Conservation (phyloP, 805 yeast species). For the Ogataea ganodermae region DNA sequence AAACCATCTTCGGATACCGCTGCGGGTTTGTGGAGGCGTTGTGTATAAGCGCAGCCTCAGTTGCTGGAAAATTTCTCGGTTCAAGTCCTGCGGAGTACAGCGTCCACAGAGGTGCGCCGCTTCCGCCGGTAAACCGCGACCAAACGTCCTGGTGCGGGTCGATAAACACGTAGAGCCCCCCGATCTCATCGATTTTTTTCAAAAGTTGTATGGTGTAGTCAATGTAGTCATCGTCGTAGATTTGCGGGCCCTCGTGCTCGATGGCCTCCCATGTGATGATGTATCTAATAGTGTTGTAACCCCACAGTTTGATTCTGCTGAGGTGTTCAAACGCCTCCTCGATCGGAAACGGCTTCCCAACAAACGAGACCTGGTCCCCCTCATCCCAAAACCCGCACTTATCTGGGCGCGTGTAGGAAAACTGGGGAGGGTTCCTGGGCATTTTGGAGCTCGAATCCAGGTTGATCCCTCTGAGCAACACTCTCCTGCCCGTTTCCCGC, state of each 20-base stretch:
- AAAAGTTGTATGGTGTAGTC: slow-evolving; percentile 67
- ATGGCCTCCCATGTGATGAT: slow-evolving; percentile 89
- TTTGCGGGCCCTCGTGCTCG: slow-evolving; percentile 85
- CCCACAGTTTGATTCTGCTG: slow-evolving; percentile 71
- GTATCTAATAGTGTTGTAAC: slow-evolving; percentile 77
- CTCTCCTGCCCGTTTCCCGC: slow-evolving; percentile 50
- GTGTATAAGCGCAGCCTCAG: slow-evolving; percentile 83
- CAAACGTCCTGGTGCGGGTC: slow-evolving; percentile 96
- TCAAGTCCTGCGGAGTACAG: slow-evolving; percentile 84
- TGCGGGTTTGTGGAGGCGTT: slow-evolving; percentile 49
- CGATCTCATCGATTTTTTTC: slow-evolving; percentile 55
- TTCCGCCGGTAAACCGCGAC: slow-evolving; percentile 87
- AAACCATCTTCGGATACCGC: slow-evolving; percentile 77
- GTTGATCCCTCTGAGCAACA: slow-evolving; percentile 77
- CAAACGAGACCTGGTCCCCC: slow-evolving; percentile 81
- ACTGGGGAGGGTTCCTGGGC: slow-evolving; percentile 59
- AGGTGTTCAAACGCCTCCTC: slow-evolving; percentile 73
- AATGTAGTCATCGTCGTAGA: slow-evolving; percentile 75
- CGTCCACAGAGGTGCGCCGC: slow-evolving; percentile 96
- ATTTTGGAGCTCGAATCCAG: slow-evolving; percentile 72
- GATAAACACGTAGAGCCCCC: slow-evolving; percentile 75
- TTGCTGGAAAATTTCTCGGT: slow-evolving; percentile 66
- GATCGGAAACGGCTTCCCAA: slow-evolving; percentile 77
- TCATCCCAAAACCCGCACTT: slow-evolving; percentile 53
- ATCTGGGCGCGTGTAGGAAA: slow-evolving; percentile 40